phyloP scores from a whole-genome alignment of 345 rosid genomes.

The Erucastrum elatum region DNA sequence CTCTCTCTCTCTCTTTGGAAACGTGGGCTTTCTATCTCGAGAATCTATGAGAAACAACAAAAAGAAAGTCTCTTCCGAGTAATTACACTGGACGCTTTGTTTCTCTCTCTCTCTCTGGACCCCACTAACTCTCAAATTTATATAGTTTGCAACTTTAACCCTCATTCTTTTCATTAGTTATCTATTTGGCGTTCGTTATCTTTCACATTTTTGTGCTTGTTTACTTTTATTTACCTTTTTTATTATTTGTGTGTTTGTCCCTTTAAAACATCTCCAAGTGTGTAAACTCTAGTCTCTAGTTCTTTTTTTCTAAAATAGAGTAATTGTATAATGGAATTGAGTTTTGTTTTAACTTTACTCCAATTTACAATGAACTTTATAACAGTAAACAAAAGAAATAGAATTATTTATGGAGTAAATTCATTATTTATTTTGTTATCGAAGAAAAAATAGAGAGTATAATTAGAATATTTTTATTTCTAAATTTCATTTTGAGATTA shows the following conservation, averaged over 20 bases:
- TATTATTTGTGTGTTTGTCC: background rate
- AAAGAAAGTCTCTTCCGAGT: slow-evolving; percentile 16
- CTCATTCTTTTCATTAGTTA: background rate
- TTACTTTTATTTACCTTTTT: background rate
- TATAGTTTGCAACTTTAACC: background rate
- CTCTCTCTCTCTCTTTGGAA: background rate
- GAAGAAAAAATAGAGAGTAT: too few species aligned
- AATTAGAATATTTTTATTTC: too few species aligned
- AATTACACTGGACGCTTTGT: slow-evolving; percentile 19
- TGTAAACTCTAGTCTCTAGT: too few species aligned
- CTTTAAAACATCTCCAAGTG: background rate
- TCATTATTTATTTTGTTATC: too few species aligned
- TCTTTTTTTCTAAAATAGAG: too few species aligned
- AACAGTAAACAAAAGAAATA: too few species aligned
- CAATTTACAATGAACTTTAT: too few species aligned
- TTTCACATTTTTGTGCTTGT: background rate
- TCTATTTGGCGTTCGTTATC: background rate
- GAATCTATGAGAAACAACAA: slow-evolving; percentile 5
- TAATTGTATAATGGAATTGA: too few species aligned
- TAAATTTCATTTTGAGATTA: too few species aligned
- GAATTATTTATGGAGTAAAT: too few species aligned
- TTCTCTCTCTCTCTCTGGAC: slow-evolving; percentile 15
- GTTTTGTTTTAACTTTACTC: too few species aligned
- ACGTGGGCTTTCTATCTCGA: slow-evolving; percentile 30
- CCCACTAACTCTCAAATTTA: slow-evolving; percentile 14